phyloP scores from a whole-genome alignment of 2,329 filamentous ascomycete genomes.

The Phialophora expanda region DNA sequence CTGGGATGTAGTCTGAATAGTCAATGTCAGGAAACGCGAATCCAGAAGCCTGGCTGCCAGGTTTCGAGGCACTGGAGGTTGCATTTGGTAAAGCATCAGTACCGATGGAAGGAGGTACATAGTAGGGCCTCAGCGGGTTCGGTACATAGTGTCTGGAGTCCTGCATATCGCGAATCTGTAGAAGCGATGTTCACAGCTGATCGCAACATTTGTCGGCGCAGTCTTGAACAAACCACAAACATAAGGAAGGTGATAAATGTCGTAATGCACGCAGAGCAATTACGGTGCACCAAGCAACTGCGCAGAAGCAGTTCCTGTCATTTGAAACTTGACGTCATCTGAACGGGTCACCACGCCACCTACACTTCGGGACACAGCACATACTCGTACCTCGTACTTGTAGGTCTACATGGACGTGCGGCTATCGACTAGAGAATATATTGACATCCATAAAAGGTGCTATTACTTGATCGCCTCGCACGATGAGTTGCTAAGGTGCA shows the following conservation, averaged over 20 bases:
- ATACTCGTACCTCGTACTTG: no score
- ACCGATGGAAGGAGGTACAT: constrained; percentile 69
- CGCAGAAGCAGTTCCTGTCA: background rate
- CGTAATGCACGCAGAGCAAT: constrained; percentile 3
- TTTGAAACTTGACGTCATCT: background rate
- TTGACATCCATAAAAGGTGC: background rate
- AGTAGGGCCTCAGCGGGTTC: constrained; percentile 66
- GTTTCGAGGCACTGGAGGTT: constrained; percentile 41
- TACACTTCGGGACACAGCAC: no score
- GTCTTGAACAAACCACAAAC: background rate
- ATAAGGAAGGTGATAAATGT: constrained; percentile 8
- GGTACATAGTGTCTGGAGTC: constrained; percentile 51
- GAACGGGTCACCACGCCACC: background rate
- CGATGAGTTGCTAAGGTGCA: background rate
- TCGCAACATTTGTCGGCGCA: background rate
- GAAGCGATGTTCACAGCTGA: background rate
- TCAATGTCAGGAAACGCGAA: constrained; percentile 77
- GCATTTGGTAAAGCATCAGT: constrained; percentile 50
- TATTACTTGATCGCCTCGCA: background rate
- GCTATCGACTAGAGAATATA: background rate
- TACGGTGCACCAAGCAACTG: constrained; percentile 14
- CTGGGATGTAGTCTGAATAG: constrained; percentile 83
- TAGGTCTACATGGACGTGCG: background rate
- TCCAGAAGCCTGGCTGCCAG: constrained; percentile 49
- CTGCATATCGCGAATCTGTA: constrained; percentile 25